Evolutionary conservation across 202 grass and related monocot genomes (phyloP).

Genomic region (Schoenoplectus tabernaemontani): DNA sequence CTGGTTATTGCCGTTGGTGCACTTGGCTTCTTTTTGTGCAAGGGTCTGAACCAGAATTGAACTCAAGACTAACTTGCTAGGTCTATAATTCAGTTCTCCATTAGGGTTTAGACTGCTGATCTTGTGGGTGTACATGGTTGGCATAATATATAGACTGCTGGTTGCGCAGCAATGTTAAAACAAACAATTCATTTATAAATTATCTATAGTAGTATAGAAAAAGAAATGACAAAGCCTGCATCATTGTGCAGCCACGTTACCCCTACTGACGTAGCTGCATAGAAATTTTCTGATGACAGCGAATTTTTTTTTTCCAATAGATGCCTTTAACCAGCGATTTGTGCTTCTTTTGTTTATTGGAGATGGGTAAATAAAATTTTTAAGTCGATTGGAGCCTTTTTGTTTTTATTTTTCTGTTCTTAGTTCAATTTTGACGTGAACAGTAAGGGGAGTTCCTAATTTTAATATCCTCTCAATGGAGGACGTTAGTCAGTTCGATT

Average conservation of each 20-base stretch:
- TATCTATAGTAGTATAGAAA: neutral
- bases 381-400: neutral
- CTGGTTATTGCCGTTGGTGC: conserved; percentile 43
- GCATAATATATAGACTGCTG: neutral
- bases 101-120: neutral
- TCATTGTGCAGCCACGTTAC: neutral
- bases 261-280: neutral
- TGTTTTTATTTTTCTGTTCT: neutral
- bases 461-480: neutral
- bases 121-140: neutral
- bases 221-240: neutral
- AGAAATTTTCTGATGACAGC: neutral
- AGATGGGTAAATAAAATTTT: neutral
- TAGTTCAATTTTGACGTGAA: neutral
- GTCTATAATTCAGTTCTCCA: neutral
- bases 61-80: neutral
- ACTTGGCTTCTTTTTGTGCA: conserved; percentile 50
- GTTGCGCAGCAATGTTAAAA: neutral
- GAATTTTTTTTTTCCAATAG: neutral
- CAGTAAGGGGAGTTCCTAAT: neutral
- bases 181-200: neutral
- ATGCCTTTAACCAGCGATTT: neutral
- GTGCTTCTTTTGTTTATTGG: neutral
- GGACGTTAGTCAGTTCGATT: neutral
- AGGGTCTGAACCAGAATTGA: conserved; percentile 44